Conservation (phyloP, 768 basidiomycete genomes). For the Mycena capillaripes region DNA sequence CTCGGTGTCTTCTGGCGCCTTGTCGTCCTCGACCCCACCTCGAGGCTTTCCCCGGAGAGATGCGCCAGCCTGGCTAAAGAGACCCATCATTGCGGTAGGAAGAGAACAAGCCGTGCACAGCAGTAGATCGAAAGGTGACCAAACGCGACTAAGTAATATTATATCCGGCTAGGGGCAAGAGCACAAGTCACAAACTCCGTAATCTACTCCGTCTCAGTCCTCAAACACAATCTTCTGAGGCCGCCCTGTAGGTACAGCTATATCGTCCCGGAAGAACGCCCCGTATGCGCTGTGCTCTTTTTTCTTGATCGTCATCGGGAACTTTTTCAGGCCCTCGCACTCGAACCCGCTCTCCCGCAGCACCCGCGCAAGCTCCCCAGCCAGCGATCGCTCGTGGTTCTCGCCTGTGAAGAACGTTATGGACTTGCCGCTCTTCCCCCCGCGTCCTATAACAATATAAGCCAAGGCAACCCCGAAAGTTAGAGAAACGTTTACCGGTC, state of each 20-base stretch:
- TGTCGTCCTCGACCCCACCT: constrained; percentile 75
- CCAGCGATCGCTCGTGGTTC: constrained; percentile 83
- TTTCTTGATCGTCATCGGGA: constrained; percentile 98
- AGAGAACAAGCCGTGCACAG: constrained; percentile 23
- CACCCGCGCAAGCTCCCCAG: constrained; percentile 94
- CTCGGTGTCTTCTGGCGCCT: constrained; percentile 84
- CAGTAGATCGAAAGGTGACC: background rate
- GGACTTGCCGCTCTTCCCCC: constrained; percentile 89
- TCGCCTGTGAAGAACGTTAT: constrained; percentile 98
- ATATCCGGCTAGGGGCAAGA: background rate
- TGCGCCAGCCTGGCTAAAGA: constrained; percentile 79
- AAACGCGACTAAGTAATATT: background rate
- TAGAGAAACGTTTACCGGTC: constrained; percentile 68
- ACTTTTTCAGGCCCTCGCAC: constrained; percentile 82
- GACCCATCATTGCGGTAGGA: constrained; percentile 75
- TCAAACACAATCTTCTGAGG: constrained; percentile 86
- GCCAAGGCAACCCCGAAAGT: constrained; percentile 32
- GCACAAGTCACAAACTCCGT: background rate
- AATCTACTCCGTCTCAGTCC: constrained; percentile 32
- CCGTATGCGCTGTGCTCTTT: constrained; percentile 93
- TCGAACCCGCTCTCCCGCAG: constrained; percentile 90
- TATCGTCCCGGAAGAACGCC: constrained; percentile 84
- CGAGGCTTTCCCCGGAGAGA: constrained; percentile 76
- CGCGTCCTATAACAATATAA: constrained; percentile 73
- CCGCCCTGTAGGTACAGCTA: constrained; percentile 70